Evolutionary conservation across 208 protist genomes (phyloP).

Genomic region (Trypanosoma platydactyli): DNA sequence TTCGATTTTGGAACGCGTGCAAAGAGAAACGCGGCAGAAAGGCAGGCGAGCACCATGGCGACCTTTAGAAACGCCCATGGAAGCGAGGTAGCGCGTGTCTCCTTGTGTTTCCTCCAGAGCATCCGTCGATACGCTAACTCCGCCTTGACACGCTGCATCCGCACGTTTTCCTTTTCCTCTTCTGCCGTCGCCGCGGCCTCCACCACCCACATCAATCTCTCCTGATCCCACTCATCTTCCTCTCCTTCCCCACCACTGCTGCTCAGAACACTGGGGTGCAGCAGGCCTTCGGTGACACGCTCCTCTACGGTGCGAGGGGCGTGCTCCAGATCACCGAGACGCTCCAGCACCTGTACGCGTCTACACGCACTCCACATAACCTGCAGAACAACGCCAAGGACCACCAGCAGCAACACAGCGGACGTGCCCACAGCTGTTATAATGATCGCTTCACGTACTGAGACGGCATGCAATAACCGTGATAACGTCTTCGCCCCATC

Average conservation of each 20-base stretch:
- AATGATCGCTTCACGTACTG: constrained; percentile 1
- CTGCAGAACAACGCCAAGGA: constrained; percentile 2
- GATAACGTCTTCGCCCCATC: background rate
- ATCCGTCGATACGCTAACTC: constrained; percentile 24
- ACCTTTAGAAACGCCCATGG: constrained; percentile 18
- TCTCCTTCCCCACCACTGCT: background rate
- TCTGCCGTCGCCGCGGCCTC: background rate
- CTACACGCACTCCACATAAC: constrained; percentile 1
- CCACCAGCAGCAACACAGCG: constrained; percentile 6
- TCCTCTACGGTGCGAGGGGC: constrained; percentile 22
- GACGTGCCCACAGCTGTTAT: constrained; percentile 6
- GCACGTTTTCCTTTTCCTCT: background rate
- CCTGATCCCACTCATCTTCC: background rate
- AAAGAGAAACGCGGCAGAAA: constrained; percentile 14
- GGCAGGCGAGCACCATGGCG: background rate
- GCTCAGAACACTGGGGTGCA: background rate
- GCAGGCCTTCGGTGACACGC: constrained; percentile 8
- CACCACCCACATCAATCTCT: background rate
- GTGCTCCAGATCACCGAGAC: constrained; percentile 13
- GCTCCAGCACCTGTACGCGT: constrained; percentile 14
- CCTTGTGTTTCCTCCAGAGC: constrained; percentile 8
- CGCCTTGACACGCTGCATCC: constrained; percentile 14
- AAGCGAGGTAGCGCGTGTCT: constrained; percentile 15
- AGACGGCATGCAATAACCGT: background rate
- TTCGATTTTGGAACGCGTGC: background rate